Evolutionary conservation across 192 early-diverging fungal species (phyloP).

Genomic region (Chytriomyces confervae): DNA sequence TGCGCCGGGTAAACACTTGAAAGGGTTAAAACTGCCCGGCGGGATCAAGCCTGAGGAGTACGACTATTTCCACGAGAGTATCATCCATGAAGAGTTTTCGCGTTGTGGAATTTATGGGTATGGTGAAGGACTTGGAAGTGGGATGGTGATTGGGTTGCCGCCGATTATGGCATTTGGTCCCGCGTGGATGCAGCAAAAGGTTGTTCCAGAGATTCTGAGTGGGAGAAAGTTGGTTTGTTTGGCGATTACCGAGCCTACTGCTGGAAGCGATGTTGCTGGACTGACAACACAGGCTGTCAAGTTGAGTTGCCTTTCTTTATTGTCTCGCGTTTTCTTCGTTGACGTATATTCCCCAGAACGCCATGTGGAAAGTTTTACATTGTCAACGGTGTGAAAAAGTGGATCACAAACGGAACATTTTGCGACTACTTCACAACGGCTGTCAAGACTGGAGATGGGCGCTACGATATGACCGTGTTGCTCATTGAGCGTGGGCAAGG

Average conservation of each 20-base stretch:
- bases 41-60: conserved; percentile 59
- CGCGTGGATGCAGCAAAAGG: conserved; percentile 48
- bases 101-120: conserved; percentile 44
- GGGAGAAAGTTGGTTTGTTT: conserved; percentile 60
- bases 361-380: conserved; percentile 39
- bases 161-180: conserved; percentile 56
- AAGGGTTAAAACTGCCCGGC: conserved; percentile 42
- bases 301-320: conserved; percentile 29
- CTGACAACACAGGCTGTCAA: conserved; percentile 53
- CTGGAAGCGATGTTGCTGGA: conserved; percentile 27
- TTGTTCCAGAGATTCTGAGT: conserved; percentile 48
- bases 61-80: conserved; percentile 61
- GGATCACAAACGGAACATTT: conserved; percentile 55
- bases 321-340: background rate
- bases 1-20: conserved; percentile 51
- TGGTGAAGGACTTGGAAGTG: conserved; percentile 36
- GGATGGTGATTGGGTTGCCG: conserved; percentile 55
- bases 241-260: conserved; percentile 56
- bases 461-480: conserved; percentile 69
- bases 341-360: conserved; percentile 1
- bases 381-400: conserved; percentile 65
- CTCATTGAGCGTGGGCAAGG: conserved; percentile 61
- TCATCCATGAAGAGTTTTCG: conserved; percentile 53
- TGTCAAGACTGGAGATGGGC: conserved; percentile 51
- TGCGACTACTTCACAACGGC: conserved; percentile 62